Evolutionary conservation across 75 land plant genomes (phyloP).

Genomic region (Chamaecyparis obtusa): DNA sequence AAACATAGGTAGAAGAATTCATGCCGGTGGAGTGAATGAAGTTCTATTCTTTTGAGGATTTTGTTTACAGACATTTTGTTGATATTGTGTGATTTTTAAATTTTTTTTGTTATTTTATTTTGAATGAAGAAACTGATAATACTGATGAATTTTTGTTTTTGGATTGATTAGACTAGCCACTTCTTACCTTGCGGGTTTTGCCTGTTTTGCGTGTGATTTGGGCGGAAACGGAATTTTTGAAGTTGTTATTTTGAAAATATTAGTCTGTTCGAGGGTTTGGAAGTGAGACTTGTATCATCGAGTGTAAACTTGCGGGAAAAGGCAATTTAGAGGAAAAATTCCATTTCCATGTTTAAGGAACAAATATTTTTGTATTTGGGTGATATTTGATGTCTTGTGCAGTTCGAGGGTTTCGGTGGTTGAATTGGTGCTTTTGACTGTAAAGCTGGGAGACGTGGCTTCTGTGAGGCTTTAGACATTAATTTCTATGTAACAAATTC

Average conservation of each 20-base stretch:
- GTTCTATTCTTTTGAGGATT: neutral
- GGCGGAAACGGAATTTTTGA: neutral
- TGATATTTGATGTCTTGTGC: too few species aligned
- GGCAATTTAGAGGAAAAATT: neutral
- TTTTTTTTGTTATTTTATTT: neutral
- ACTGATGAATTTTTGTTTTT: neutral
- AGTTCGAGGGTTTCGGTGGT: too few species aligned
- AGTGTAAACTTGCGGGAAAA: neutral
- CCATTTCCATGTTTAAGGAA: neutral
- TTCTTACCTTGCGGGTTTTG: neutral
- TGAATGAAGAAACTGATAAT: neutral
- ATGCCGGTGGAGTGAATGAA: neutral
- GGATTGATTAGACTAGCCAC: neutral
- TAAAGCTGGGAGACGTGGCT: neutral
- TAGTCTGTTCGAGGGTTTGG: neutral
- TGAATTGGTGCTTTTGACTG: too few species aligned
- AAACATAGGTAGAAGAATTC: neutral
- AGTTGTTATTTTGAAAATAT: neutral
- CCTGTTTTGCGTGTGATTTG: neutral
- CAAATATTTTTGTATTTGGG: too few species aligned
- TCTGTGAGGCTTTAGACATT: neutral
- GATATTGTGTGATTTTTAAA: neutral
- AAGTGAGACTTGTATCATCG: neutral
- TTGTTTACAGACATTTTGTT: neutral
- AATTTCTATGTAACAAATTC: neutral